phyloP scores from a whole-genome alignment of 2,329 filamentous ascomycete species.

The Bipolaris zeicola region DNA sequence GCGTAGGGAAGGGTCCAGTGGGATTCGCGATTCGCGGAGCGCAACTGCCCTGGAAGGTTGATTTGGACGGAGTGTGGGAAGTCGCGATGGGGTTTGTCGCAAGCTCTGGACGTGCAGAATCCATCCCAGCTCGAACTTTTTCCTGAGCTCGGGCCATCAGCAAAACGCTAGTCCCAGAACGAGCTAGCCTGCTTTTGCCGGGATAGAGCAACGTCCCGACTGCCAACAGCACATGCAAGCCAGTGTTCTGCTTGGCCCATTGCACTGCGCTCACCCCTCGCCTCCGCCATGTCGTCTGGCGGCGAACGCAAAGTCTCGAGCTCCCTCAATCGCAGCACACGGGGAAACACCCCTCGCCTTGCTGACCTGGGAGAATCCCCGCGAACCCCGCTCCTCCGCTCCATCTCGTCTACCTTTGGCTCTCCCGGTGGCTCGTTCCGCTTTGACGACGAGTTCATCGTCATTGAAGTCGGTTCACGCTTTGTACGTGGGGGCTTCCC shows the following conservation, averaged over 20 bases:
- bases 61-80: slow-evolving; percentile 24
- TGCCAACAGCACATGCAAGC: slow-evolving; percentile 1
- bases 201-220: not conserved
- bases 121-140: slow-evolving; percentile 19
- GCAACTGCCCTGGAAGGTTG: slow-evolving; percentile 15
- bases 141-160: slow-evolving; percentile 12
- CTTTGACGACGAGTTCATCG: slow-evolving; percentile 76
- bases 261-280: not conserved
- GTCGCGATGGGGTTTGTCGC: slow-evolving; percentile 25
- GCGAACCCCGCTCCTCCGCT: slow-evolving; percentile 60
- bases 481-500: slow-evolving; percentile 84
- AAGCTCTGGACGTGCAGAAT: slow-evolving; percentile 13
- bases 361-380: slow-evolving; percentile 46
- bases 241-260: not conserved
- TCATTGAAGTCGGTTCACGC: slow-evolving; percentile 82
- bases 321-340: slow-evolving; percentile 35
- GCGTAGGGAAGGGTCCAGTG: slow-evolving; percentile 10
- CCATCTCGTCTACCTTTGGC: slow-evolving; percentile 62
- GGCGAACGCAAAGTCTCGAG: slow-evolving; percentile 43
- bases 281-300: slow-evolving; percentile 19
- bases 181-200: slow-evolving; percentile 1
- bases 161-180: slow-evolving; percentile 6
- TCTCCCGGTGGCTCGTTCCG: slow-evolving; percentile 64
- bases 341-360: slow-evolving; percentile 41
- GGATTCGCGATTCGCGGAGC: slow-evolving; percentile 11